Evolutionary conservation across 2,329 filamentous ascomycete genomes (phyloP), one percentile per base, ranked within the genome.

Genomic region (Aureobasidium sp.): DNA sequence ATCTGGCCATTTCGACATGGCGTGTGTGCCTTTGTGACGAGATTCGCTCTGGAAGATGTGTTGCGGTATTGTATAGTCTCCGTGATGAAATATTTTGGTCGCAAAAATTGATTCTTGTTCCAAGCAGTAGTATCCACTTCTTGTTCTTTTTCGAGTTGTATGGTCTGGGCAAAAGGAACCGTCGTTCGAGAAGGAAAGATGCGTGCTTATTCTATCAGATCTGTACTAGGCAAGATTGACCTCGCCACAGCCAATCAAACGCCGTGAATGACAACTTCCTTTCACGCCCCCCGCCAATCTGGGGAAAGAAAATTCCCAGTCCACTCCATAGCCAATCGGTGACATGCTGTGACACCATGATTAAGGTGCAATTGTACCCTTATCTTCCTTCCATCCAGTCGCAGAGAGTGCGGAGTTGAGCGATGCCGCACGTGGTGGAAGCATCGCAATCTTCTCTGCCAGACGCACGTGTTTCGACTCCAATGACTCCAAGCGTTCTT

Each of bases 241-340:
- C 8, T 35, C 19, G 53, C 53, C 53, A 47, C 53, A n/a, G 17
- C 53, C 53, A 57, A 57, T 57, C 53, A 57, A 19, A 17, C 7
- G 9, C 24, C 29, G 12, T 6, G 7, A n/a, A 40, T 57, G 53
- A 57, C 53, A 57, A 33, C 31, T 33, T 33, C 9, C 9, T 33
- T 33, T 3, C 31, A 2, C 27, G n/a, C 45, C 39, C 40, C 45
- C 27, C 40, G 24, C 52, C 42, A 24, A 40, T 33, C n/a, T 22
- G 31, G 31, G 47, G 14, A 4, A 9, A 15, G 31, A 37, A 52
- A 39, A 27, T 17, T 40, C 31, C 2, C 49, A 15, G n/a, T n/a
- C n/a, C n/a, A n/a, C n/a, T n/a, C 19, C 17, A 33, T 17, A 45
- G 53, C 53, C 53, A 57, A 57, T 57, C 53, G 40, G 15, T 35